Percentiles rank a stretch among this genome's conserved stretches.
Evolutionary conservation across 305 asterid species (phyloP).

Genomic region (Petunia hybrid): DNA sequence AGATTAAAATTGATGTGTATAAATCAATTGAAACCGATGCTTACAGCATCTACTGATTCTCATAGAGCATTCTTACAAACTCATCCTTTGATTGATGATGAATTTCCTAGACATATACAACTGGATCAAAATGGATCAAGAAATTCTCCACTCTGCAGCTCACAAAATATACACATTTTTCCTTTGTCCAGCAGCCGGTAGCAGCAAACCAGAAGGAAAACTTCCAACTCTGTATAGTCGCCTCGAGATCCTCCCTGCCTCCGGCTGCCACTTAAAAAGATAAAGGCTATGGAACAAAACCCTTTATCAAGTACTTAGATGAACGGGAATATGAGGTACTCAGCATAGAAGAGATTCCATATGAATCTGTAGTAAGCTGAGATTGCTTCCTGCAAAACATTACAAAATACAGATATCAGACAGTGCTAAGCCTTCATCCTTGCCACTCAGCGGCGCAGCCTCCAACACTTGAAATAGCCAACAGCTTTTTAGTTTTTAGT

Average conservation of each 20-base stretch:
- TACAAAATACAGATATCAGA: slow-evolving; percentile 13
- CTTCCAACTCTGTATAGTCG: neutral
- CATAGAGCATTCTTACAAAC: neutral
- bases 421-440: neutral
- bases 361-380: slow-evolving; percentile 74
- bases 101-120: neutral
- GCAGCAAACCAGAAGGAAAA: neutral
- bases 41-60: neutral
- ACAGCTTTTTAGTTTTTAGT: neutral
- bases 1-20: neutral
- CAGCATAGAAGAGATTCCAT: slow-evolving; percentile 95
- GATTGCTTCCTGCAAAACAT: slow-evolving; percentile 87
- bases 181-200: neutral
- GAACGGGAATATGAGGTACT: slow-evolving; percentile 87
- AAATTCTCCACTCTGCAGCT: neutral
- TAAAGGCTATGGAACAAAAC: slow-evolving; percentile 33
- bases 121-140: neutral
- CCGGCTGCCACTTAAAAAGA: slow-evolving; percentile 21
- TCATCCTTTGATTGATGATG: slow-evolving; percentile 2
- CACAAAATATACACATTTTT: neutral
- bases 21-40: neutral
- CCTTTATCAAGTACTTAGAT: slow-evolving; percentile 44
- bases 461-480: neutral
- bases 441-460: neutral
- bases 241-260: slow-evolving; percentile 1